These are phyloP conservation scores for Amanita inopinata DNA, from an alignment of 768 basidiomycete genomes.

Conservation along the genomic window DNA sequence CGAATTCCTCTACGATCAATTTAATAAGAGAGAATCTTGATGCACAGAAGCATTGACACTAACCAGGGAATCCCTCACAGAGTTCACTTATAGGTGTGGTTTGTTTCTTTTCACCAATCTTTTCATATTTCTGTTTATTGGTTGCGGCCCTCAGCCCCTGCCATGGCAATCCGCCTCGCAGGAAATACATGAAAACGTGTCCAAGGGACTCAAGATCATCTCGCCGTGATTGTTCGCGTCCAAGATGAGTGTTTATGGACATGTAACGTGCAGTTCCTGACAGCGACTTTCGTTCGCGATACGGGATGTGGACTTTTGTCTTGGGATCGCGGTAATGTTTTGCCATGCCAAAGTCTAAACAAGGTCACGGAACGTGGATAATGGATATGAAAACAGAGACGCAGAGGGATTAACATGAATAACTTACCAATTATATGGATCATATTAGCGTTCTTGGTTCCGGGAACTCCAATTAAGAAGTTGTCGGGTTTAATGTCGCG, in stretches of 20 bases:
- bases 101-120: conserved; percentile 99
- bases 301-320: conserved; percentile 97
- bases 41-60: conserved; percentile 17
- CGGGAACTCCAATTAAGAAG: conserved; percentile 92
- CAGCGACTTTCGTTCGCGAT: conserved; percentile 93
- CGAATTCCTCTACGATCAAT: conserved; percentile 72
- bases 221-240: conserved; percentile 87
- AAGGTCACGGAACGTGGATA: too few species aligned
- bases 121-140: conserved; percentile 99
- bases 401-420: not conserved
- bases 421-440: conserved; percentile 79
- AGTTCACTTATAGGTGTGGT: conserved; percentile 85
- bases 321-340: conserved; percentile 99
- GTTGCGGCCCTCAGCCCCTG: conserved; percentile 96
- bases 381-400: conserved; percentile 2
- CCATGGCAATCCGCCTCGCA: conserved; percentile 95
- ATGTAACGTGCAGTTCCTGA: conserved; percentile 98
- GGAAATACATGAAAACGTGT: conserved; percentile 99
- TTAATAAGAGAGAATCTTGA: conserved; percentile 6
- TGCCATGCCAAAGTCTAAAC: conserved; percentile 94
- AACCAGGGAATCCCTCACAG: conserved; percentile 95
- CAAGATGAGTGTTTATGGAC: conserved; percentile 98
- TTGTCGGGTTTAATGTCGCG: conserved; percentile 99
- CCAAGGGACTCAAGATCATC: conserved; percentile 96
- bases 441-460: conserved; percentile 81